Evolutionary conservation across 75 land plant species (phyloP).

Genomic region (Cryptomeria japonica): DNA sequence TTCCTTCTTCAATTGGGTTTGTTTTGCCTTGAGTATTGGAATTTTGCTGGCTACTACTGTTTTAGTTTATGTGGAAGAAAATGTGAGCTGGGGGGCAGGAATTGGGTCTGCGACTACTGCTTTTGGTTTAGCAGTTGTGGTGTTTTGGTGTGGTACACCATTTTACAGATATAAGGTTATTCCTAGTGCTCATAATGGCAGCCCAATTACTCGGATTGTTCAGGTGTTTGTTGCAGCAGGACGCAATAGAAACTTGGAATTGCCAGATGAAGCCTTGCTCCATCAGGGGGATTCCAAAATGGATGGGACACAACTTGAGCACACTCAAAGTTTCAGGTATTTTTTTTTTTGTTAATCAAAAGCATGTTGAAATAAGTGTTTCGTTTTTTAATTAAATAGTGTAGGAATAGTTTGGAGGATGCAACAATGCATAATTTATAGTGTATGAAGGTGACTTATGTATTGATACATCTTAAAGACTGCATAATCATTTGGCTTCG

Average conservation of each 20-base stretch:
- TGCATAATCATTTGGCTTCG: no score
- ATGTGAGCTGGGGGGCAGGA: slow-evolving; percentile 36
- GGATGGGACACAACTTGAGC: slow-evolving; percentile 13
- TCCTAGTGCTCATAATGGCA: not conserved
- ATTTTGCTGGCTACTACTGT: not conserved
- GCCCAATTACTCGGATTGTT: slow-evolving; percentile 21
- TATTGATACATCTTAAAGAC: no score
- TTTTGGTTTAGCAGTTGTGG: slow-evolving; percentile 12
- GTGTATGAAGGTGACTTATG: no score
- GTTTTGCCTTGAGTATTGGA: not conserved
- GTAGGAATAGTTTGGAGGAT: no score
- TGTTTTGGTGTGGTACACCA: slow-evolving; percentile 18
- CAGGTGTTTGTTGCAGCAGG: slow-evolving; percentile 27
- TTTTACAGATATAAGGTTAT: not conserved
- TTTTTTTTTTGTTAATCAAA: not conserved
- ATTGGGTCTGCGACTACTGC: slow-evolving; percentile 16
- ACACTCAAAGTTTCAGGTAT: slow-evolving; percentile 12
- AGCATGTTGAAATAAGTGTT: not conserved
- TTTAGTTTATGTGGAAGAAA: slow-evolving; percentile 25
- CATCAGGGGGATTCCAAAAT: not conserved
- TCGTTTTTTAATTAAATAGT: not conserved
- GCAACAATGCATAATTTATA: no score
- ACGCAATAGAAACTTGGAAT: slow-evolving; percentile 15
- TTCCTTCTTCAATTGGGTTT: slow-evolving; percentile 43
- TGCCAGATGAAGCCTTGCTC: slow-evolving; percentile 16